Evolutionary conservation across 1,284 basidiomycete genomes (phyloP).

Genomic region (Sutorius eximius): DNA sequence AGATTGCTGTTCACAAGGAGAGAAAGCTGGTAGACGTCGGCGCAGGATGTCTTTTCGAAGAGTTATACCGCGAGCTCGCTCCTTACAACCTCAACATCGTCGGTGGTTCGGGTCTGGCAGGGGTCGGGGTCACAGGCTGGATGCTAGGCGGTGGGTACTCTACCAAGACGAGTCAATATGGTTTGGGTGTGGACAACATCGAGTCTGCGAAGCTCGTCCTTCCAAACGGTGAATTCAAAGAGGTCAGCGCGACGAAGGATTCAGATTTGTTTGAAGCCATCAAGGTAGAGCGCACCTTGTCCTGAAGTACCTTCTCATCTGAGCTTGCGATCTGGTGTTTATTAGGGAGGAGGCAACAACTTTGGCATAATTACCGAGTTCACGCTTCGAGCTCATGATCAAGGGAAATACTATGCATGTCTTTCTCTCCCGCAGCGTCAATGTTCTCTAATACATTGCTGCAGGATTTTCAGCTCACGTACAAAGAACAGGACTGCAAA

Average conservation of each 20-base stretch:
- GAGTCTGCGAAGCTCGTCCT: conserved; percentile 41
- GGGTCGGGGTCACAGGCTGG: conserved; percentile 49
- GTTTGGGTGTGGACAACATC: conserved; percentile 47
- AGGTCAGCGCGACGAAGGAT: conserved; percentile 17
- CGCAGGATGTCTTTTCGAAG: conserved; percentile 49
- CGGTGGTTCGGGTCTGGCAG: conserved; percentile 41
- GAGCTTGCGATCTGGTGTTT: background rate
- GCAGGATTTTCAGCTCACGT: background rate
- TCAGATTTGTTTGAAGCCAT: conserved; percentile 42
- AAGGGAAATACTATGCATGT: background rate
- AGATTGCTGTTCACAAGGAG: conserved; percentile 27
- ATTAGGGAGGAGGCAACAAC: conserved; percentile 32
- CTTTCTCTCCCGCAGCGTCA: too few species aligned
- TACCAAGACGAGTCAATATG: conserved; percentile 42
- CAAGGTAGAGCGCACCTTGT: conserved; percentile 31
- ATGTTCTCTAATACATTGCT: background rate
- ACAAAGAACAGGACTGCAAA: background rate
- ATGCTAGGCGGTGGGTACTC: conserved; percentile 52
- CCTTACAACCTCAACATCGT: conserved; percentile 44
- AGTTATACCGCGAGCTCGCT: conserved; percentile 45
- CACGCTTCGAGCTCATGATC: conserved; percentile 19
- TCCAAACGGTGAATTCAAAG: conserved; percentile 40
- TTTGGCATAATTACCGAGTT: conserved; percentile 32
- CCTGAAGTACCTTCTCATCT: background rate
- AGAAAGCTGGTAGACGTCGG: conserved; percentile 43